phyloP scores from a whole-genome alignment of 2,329 filamentous ascomycete species.

The Alternaria sp. region DNA sequence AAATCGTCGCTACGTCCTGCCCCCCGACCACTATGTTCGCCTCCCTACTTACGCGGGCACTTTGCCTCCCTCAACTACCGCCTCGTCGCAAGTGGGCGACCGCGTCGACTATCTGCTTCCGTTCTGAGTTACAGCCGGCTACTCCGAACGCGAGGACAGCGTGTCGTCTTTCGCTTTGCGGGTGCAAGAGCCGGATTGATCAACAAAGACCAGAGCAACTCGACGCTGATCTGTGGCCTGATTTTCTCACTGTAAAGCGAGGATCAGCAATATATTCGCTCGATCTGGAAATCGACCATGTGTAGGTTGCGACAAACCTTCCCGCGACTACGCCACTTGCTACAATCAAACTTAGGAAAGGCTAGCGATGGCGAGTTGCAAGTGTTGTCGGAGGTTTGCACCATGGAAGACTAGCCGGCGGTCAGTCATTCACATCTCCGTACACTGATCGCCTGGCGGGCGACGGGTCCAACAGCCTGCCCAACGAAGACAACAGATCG shows the following conservation, averaged over 20 bases:
- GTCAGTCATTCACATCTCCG: conserved; percentile 13
- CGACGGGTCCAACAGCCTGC: conserved; percentile 9
- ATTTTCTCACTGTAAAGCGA: conserved; percentile 32
- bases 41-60: conserved; percentile 20
- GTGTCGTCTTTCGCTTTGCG: conserved; percentile 3
- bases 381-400: conserved; percentile 29
- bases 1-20: conserved; percentile 19
- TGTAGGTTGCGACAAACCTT: conserved; percentile 16
- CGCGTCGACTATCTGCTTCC: conserved; percentile 12
- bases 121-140: conserved; percentile 25
- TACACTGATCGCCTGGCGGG: conserved; percentile 17
- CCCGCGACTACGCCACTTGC: conserved; percentile 21
- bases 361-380: conserved; percentile 37
- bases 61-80: conserved; percentile 24
- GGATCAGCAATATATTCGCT: conserved; percentile 27
- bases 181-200: conserved; percentile 12
- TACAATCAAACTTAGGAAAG: conserved; percentile 17
- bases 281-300: conserved; percentile 14
- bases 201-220: conserved; percentile 16
- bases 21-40: conserved; percentile 13
- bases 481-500: conserved; percentile 11
- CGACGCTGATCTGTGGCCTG: conserved; percentile 40
- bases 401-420: conserved; percentile 18
- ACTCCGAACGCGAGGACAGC: conserved; percentile 21
- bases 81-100: neutral